Percentiles rank a stretch among this genome's conserved stretches.
These are phyloP conservation scores for Penicillium pancosmium DNA, from an alignment of 495 filamentous ascomycete species.

Conservation along the genomic window DNA sequence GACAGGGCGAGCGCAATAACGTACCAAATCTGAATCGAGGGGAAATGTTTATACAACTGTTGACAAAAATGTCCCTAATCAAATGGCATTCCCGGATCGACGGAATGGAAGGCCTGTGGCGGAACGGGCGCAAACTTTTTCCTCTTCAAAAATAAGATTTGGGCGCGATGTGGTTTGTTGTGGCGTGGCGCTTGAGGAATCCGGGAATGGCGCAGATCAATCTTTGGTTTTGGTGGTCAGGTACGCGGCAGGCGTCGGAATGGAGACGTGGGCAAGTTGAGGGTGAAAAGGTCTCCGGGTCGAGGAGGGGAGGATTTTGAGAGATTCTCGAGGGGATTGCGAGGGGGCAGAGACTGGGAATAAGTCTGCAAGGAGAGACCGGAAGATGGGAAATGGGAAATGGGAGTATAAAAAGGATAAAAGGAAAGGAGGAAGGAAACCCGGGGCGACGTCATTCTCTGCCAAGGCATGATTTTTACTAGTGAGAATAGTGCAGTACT, in stretches of 20 bases:
- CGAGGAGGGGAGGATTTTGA: neutral
- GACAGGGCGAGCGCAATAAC: too few relatives aligned
- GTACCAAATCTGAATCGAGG: too few relatives aligned
- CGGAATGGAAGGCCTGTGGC: constrained; percentile 6
- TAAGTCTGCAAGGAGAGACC: neutral
- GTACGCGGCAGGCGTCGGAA: neutral
- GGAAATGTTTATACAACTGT: neutral
- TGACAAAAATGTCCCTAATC: neutral
- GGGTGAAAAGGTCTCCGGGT: neutral
- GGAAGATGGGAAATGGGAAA: neutral
- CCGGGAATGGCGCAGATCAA: neutral
- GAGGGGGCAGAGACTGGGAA: neutral
- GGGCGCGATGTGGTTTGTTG: constrained; percentile 7
- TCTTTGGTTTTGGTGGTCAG: neutral
- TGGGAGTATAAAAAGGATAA: neutral
- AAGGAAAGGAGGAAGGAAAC: neutral
- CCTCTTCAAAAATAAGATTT: constrained; percentile 13
- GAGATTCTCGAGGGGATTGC: neutral
- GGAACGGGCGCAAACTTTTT: neutral
- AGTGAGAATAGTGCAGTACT: too few relatives aligned
- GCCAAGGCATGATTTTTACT: constrained; percentile 16
- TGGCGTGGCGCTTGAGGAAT: constrained; percentile 20
- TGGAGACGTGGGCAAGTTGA: neutral
- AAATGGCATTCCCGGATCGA: constrained; percentile 16
- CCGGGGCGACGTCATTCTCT: constrained; percentile 19